Evolutionary conservation across 768 basidiomycete species (phyloP), one percentile per base, ranked within the genome.

Genomic region (Xerocomellus dryophilus): DNA sequence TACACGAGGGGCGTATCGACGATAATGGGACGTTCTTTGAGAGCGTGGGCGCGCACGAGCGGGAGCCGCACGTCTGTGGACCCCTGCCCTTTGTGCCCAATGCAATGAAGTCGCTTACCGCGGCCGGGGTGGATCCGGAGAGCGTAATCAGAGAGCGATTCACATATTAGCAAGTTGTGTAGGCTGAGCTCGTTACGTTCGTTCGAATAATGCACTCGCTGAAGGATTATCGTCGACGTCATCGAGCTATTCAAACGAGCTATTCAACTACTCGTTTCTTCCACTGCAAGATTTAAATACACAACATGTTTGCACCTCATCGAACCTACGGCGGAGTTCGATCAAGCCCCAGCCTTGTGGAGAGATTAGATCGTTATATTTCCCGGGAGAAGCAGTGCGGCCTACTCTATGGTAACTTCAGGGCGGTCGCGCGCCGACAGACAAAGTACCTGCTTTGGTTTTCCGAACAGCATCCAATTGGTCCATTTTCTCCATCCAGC

Each of bases 401-500:
- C n/a, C 5, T 3, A 45, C 46, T 20, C 7, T 9, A 14, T 15
- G 15, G 17, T 17, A 5, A 32, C 4, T 32, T 56, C 46, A 67
- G 10, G 61, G 51, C 1, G 70, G 68, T 34, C 70, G 53, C 6
- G 66, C 68, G 2, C 64, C 68, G 14, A 15, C 62, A 14, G 66
- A 58, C 51, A 70, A 46, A 2, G 68, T 70, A 2, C 67, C 70
- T 1, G 45, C 17, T 5, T 27, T 54, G n/a, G 70, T 70, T 8
- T 43, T 55, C 43, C 56, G 46, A 17, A 68, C 70, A 21, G 62
- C 61, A 11, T 68, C 68, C 46, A 68, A 39, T 14, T 43, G 21
- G 0, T 60, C 54, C 68, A 70, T 70, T 20, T 53, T 48, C 5
- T 54, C 58, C 64, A 70, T 66, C 68, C 66, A 71, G 0, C 2